Evolutionary conservation across 192 early-diverging fungal genomes (phyloP).

Genomic region (Backusella circina): DNA sequence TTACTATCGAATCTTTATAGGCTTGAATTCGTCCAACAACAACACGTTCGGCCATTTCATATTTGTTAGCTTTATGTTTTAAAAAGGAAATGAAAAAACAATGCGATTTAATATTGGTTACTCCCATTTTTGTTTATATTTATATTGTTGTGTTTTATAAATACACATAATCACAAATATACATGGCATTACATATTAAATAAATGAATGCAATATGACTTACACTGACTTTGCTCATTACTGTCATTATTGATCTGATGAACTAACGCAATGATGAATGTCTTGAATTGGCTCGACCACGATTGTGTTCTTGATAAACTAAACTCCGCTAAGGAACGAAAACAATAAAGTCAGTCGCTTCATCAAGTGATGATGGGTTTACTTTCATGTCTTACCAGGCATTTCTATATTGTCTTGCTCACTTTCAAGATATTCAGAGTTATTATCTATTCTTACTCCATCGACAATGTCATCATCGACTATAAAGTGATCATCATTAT

Average conservation of each 20-base stretch:
- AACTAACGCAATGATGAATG: background rate
- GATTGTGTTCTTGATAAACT: background rate
- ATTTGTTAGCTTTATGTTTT: background rate
- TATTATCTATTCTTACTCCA: background rate
- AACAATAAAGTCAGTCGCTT: background rate
- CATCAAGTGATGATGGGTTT: background rate
- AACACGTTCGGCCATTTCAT: constrained; percentile 1
- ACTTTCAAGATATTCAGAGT: background rate
- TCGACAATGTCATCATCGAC: constrained; percentile 10
- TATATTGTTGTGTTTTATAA: background rate
- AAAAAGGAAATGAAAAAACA: background rate
- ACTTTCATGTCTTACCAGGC: background rate
- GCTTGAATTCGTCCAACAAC: background rate
- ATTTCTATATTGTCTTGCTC: background rate
- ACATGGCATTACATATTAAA: background rate
- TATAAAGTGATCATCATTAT: background rate
- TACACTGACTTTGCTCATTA: background rate
- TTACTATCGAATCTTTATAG: constrained; percentile 14
- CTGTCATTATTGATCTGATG: background rate
- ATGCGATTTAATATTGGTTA: constrained; percentile 1
- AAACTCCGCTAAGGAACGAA: constrained; percentile 5
- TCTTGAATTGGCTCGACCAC: background rate
- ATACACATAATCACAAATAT: background rate
- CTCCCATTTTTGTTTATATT: background rate
- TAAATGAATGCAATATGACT: background rate